Evolutionary conservation across 2,329 filamentous ascomycete species (phyloP).

Genomic region (Fusarium robinianum): DNA sequence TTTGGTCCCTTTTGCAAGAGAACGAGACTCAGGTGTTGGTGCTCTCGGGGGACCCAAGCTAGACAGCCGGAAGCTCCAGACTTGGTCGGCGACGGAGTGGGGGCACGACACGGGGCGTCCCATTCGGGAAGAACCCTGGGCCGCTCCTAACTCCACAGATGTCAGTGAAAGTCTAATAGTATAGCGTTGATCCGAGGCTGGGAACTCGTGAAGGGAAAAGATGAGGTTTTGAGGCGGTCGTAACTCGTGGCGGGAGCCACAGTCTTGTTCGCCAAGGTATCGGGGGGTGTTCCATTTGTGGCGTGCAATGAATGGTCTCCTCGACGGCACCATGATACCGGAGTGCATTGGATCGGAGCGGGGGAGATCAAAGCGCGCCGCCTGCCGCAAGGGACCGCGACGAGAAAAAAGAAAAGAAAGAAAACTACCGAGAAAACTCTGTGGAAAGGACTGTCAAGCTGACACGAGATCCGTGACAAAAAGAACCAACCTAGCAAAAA

Average conservation of each 20-base stretch:
- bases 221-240: not conserved
- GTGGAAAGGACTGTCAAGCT: too few relatives aligned
- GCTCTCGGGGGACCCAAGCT: conserved; percentile 21
- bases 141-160: conserved; percentile 32
- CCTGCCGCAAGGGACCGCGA: too few relatives aligned
- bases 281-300: too few relatives aligned
- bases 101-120: conserved; percentile 29
- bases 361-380: too few relatives aligned
- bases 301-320: too few relatives aligned
- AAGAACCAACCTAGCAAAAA: too few relatives aligned
- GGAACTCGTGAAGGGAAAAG: conserved; percentile 1
- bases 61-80: conserved; percentile 26
- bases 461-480: too few relatives aligned
- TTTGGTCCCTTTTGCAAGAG: conserved; percentile 11
- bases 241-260: conserved; percentile 18
- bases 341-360: too few relatives aligned
- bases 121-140: conserved; percentile 37
- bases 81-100: conserved; percentile 22
- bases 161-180: conserved; percentile 19
- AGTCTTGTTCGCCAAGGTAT: too few relatives aligned
- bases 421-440: too few relatives aligned
- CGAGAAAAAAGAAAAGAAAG: too few relatives aligned
- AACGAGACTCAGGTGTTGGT: conserved; percentile 18
- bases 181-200: conserved; percentile 16
- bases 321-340: too few relatives aligned